Conservation (phyloP, 306 rosid species). For the Glycine soja region DNA sequence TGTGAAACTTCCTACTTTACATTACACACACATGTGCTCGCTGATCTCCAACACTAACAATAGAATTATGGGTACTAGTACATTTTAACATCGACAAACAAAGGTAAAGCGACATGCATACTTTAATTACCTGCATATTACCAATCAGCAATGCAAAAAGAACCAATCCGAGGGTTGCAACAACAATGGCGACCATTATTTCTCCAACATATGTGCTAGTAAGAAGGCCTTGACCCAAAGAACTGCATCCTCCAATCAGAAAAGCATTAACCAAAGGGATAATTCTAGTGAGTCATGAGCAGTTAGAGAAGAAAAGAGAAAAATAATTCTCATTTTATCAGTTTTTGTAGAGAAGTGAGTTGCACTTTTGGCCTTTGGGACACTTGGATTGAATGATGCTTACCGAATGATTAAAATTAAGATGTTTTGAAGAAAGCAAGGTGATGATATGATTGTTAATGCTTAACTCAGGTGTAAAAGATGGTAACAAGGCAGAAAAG, state of each 20-base stretch:
- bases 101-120: not conserved
- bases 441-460: not conserved
- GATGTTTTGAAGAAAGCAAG: not conserved
- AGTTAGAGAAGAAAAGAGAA: too few species aligned
- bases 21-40: too few species aligned
- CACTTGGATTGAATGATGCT: not conserved
- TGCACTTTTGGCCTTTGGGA: not conserved
- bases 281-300: conserved; percentile 4
- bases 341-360: not conserved
- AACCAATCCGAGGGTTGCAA: conserved; percentile 84
- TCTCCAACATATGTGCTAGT: conserved; percentile 93
- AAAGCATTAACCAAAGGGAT: conserved; percentile 14
- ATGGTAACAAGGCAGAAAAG: conserved; percentile 12
- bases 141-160: conserved; percentile 92
- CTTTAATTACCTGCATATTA: conserved; percentile 84
- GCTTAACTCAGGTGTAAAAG: not conserved
- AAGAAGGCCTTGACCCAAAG: conserved; percentile 86
- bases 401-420: not conserved
- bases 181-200: conserved; percentile 76
- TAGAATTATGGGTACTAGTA: not conserved
- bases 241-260: conserved; percentile 64
- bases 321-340: too few species aligned
- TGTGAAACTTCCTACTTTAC: not conserved
- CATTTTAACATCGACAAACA: not conserved
- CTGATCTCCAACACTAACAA: not conserved